A percentile compares a stretch with the other conserved stretches of the same genome.
Conservation (phyloP, 192 early-diverging fungal species). For the Backusella westeae region DNA sequence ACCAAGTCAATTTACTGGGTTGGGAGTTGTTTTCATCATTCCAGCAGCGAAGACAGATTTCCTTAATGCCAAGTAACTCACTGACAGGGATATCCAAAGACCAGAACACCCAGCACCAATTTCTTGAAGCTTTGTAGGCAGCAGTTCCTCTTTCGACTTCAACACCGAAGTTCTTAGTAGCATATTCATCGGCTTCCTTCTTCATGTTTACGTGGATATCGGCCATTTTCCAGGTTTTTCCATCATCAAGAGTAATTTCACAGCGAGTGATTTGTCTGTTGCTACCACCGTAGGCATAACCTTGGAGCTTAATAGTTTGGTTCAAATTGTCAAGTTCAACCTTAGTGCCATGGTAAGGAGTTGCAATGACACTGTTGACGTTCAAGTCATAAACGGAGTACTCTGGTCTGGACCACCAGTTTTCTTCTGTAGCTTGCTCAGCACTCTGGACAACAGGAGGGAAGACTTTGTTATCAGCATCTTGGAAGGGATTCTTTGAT, state of each 20-base stretch:
- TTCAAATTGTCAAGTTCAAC: neutral
- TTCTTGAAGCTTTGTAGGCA: neutral
- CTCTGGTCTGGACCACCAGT: constrained; percentile 63
- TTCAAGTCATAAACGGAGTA: constrained; percentile 78
- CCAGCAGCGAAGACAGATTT: constrained; percentile 63
- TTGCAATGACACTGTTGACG: constrained; percentile 69
- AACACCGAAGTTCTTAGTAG: neutral
- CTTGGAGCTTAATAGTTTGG: constrained; percentile 46
- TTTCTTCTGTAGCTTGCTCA: constrained; percentile 45
- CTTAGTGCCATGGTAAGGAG: neutral
- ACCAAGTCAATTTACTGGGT: constrained; percentile 60
- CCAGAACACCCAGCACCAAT: neutral
- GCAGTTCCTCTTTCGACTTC: neutral
- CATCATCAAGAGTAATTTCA: constrained; percentile 80
- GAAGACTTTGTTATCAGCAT: constrained; percentile 82
- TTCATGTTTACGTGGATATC: constrained; percentile 39
- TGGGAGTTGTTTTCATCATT: constrained; percentile 59
- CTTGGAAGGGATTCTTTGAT: constrained; percentile 72
- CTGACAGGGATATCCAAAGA: constrained; percentile 27
- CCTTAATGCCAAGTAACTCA: constrained; percentile 39
- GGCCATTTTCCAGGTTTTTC: constrained; percentile 75
- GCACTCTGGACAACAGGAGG: constrained; percentile 64
- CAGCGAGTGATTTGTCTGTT: constrained; percentile 73
- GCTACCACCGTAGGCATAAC: constrained; percentile 82
- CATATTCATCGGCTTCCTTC: neutral